Percentiles rank a stretch among this genome's conserved stretches.
Evolutionary conservation across 2,329 filamentous ascomycete genomes (phyloP).

Genomic region (Paraphoma chrysanthemicola): DNA sequence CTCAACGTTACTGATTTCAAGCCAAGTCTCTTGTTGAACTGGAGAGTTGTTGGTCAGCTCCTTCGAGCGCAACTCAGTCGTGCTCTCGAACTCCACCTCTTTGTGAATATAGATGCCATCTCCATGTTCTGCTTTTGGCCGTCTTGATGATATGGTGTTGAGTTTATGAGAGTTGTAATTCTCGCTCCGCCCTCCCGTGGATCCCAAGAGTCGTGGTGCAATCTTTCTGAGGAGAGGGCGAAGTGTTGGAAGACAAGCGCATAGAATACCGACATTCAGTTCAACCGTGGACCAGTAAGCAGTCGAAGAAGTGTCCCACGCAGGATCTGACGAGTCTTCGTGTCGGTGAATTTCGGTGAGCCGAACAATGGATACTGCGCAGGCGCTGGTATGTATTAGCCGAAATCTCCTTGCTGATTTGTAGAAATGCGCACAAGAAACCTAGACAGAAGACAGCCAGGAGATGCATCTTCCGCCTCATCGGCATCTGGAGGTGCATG

Average conservation of each 20-base stretch:
- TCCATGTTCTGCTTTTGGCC: no score
- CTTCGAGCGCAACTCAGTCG: no score
- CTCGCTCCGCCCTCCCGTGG: no score
- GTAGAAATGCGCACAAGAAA: conserved; percentile 24
- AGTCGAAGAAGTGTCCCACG: conserved; percentile 14
- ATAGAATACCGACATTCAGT: conserved; percentile 25
- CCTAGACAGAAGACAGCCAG: conserved; percentile 22
- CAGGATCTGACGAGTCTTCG: conserved; percentile 11
- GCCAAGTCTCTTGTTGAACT: no score
- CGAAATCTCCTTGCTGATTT: no score
- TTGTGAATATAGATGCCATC: no score
- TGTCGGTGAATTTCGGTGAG: conserved; percentile 11
- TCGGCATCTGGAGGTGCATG: conserved; percentile 16
- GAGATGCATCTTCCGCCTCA: conserved; percentile 13
- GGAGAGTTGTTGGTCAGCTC: no score
- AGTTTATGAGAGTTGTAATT: no score
- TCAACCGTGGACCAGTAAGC: conserved; percentile 16
- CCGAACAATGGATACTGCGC: conserved; percentile 20
- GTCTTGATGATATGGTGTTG: no score
- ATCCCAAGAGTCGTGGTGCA: conserved; percentile 13
- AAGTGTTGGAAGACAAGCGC: conserved; percentile 26
- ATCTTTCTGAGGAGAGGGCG: conserved; percentile 17
- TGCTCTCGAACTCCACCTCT: no score
- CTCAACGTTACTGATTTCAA: no score
- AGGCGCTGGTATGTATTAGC: no score